These are phyloP conservation scores for Pythium utonaiense DNA, from an alignment of 352 stramenopile genomes.

Conservation along the genomic window DNA sequence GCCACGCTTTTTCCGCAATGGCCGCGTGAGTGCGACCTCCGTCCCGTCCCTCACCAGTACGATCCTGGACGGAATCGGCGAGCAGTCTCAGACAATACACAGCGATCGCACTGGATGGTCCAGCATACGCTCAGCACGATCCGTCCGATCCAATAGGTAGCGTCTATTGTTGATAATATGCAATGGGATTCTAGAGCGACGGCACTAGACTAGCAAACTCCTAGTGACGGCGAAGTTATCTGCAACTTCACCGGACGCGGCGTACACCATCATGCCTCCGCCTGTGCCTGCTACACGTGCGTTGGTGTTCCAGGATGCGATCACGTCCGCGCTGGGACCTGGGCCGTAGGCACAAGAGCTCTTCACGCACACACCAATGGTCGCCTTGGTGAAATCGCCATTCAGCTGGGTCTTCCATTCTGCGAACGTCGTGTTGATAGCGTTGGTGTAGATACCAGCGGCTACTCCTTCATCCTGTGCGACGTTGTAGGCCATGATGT, in stretches of 20 bases:
- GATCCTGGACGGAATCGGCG: slow-evolving; percentile 20
- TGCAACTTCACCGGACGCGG: slow-evolving; percentile 47
- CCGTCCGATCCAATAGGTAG: slow-evolving; percentile 3
- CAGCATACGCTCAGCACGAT: slow-evolving; percentile 11
- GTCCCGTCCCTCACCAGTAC: slow-evolving; percentile 28
- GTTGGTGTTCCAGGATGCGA: slow-evolving; percentile 47
- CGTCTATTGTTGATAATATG: background rate
- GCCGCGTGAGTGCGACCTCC: slow-evolving; percentile 2
- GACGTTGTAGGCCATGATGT: slow-evolving; percentile 86
- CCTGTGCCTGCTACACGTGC: slow-evolving; percentile 30
- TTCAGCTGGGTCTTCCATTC: slow-evolving; percentile 44
- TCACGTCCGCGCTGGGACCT: slow-evolving; percentile 48
- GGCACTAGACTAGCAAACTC: slow-evolving; percentile 31
- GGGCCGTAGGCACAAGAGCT: slow-evolving; percentile 61
- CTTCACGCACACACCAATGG: slow-evolving; percentile 52
- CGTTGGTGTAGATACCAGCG: slow-evolving; percentile 46
- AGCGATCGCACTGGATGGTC: slow-evolving; percentile 6
- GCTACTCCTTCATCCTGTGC: slow-evolving; percentile 37
- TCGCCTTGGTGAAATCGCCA: slow-evolving; percentile 44
- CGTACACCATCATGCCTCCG: slow-evolving; percentile 75
- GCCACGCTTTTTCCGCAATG: slow-evolving; percentile 10
- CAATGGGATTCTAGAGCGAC: background rate
- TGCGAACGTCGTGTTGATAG: slow-evolving; percentile 51
- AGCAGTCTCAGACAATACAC: background rate
- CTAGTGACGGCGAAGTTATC: slow-evolving; percentile 49